Conservation (phyloP, 2,329 filamentous ascomycete species). For the Teratosphaeria zuluensis region DNA sequence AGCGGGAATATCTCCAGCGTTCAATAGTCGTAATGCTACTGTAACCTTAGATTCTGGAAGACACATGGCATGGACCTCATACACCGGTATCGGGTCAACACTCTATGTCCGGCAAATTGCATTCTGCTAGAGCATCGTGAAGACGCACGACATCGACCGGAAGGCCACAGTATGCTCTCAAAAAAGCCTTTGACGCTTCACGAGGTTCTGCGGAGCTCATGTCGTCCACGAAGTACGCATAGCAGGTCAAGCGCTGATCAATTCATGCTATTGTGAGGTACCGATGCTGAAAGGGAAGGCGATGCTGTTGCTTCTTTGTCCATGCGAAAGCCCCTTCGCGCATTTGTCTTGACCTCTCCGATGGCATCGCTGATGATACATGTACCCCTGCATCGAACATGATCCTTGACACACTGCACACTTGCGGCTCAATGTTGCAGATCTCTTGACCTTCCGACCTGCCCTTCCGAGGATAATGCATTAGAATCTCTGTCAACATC, state of each 20-base stretch:
- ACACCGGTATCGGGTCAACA: background rate
- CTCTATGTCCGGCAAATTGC: background rate
- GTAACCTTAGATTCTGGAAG: background rate
- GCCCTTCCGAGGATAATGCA: background rate
- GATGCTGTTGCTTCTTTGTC: background rate
- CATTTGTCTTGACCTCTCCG: background rate
- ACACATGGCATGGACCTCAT: background rate
- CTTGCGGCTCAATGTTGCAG: background rate
- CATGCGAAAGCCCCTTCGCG: background rate
- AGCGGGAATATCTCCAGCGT: background rate
- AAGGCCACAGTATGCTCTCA: background rate
- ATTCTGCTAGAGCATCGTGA: background rate
- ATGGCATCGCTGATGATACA: background rate
- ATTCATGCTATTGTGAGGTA: too few species aligned
- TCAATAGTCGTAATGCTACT: background rate
- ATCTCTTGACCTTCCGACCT: background rate
- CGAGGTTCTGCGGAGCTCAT: too few species aligned
- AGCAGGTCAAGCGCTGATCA: too few species aligned
- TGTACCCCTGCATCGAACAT: background rate
- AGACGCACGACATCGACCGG: background rate
- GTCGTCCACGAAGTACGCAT: too few species aligned
- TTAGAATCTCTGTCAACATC: too few species aligned
- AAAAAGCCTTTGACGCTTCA: background rate
- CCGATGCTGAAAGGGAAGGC: too few species aligned
- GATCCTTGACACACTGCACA: background rate